phyloP scores from a whole-genome alignment of 495 filamentous ascomycete species.

The Baudoinia panamericana region DNA sequence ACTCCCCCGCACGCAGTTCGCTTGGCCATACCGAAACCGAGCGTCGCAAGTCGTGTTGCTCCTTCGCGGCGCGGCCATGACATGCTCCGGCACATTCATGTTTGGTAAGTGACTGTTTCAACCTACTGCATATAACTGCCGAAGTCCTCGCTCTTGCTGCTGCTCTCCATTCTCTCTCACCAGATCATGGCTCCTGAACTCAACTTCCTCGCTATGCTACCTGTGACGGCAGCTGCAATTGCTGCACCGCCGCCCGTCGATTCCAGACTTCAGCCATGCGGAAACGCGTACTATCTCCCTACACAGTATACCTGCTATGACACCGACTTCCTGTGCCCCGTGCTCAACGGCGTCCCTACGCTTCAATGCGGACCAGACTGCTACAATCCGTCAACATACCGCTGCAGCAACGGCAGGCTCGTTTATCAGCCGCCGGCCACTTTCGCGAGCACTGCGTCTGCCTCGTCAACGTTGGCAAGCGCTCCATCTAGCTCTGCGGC shows the following conservation, averaged over 20 bases:
- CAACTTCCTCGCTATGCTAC: no score
- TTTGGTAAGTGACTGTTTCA: no score
- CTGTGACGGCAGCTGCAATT: no score
- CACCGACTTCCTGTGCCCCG: conserved; percentile 32
- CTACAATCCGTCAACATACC: conserved; percentile 29
- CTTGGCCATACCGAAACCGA: no score
- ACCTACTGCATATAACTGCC: no score
- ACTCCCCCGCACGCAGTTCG: no score
- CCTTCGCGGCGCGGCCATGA: no score
- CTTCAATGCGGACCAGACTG: conserved; percentile 32
- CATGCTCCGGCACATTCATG: no score
- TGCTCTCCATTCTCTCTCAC: no score
- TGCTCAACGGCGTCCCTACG: conserved; percentile 27
- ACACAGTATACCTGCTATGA: conserved; percentile 36
- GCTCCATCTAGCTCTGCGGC: conserved; percentile 1
- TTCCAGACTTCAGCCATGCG: conserved; percentile 26
- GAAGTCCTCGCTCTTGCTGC: no score
- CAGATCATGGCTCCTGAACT: no score
- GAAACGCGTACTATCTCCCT: conserved; percentile 29
- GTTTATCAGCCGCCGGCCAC: conserved; percentile 12
- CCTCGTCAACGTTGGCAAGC: background rate
- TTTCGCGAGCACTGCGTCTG: background rate
- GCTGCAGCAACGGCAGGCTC: conserved; percentile 25
- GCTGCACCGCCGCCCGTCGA: background rate
- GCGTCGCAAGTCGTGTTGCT: no score